Evolutionary conservation across 257 asterid genomes (phyloP), one percentile per base, ranked within the genome.

Genomic region (Cinchona pubescens): DNA sequence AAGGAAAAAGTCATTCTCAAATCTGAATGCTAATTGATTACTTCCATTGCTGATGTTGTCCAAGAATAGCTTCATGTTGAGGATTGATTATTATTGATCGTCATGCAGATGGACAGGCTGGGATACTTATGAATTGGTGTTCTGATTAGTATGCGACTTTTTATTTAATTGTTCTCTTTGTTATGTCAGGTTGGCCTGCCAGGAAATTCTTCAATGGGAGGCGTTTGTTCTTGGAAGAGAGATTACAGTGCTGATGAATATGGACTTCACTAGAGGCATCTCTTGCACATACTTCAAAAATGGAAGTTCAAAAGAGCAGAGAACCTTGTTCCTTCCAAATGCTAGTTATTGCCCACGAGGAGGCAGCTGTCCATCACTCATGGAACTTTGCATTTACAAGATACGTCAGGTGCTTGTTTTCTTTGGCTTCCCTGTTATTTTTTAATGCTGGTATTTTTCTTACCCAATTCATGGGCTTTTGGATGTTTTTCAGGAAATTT

Each of bases 201-300:
- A 10, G 18, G 21, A 66, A 64, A 37, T 29, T 62, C 25, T 53
- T 9, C 9, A 80, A 94, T 94, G 99, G 99, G 99, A 73, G 96
- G 96, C 77, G 96, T 87, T 84, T 94, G 97, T 85, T 94, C 99
- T 49, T 88, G 96, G 82, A 92, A 89, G 88, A 88, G 89, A 75
- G 97, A 86, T 87, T 90, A 88, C 72, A 89, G 51, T 79, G 93
- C 78, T 76, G 84, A 85, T 42, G 97, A 90, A 66, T 92, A 94
- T 77, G 83, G 69, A 48, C 72, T 76, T 71, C 87, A 81, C n/a
- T 45, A 79, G 96, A 83, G 93, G 91, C 75, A 81, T 85, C 66
- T 87, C 96, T 3, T 92, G 97, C 46, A 81, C 85, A 77, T 92
- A 87, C 77, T 79, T 82, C 82, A 94, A 88, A 83, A 86, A 90